Conservation (phyloP, 495 filamentous ascomycete genomes). For the Symbiotaphrina buchneri region DNA sequence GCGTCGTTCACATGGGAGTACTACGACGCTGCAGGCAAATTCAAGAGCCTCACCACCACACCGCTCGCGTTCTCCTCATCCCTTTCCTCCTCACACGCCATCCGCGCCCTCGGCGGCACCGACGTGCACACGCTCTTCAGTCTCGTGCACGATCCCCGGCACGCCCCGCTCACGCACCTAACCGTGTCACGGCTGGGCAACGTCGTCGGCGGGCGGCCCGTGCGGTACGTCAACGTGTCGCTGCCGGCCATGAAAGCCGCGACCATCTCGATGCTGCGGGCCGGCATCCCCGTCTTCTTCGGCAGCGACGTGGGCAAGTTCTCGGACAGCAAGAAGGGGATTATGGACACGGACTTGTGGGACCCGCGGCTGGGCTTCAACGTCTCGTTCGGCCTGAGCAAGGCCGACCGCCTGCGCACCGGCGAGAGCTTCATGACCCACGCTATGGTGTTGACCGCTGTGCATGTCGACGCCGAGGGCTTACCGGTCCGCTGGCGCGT, state of each 20-base stretch:
- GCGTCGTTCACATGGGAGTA: conserved; percentile 58
- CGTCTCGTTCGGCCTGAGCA: conserved; percentile 42
- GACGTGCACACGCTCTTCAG: conserved; percentile 42
- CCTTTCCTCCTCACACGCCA: conserved; percentile 19
- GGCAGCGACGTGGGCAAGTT: conserved; percentile 75
- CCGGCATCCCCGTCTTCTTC: conserved; percentile 66
- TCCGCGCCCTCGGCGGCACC: conserved; percentile 25
- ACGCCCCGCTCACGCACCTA: conserved; percentile 42
- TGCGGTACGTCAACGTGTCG: conserved; percentile 59
- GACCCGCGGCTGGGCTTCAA: conserved; percentile 68
- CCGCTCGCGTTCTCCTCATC: conserved; percentile 44
- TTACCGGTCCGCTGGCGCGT: conserved; percentile 56
- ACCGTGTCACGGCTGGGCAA: conserved; percentile 64
- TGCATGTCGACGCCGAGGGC: conserved; percentile 44
- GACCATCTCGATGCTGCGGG: conserved; percentile 51
- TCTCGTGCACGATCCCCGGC: conserved; percentile 65
- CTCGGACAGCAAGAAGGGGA: conserved; percentile 34
- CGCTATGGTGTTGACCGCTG: conserved; percentile 74
- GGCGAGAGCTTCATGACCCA: conserved; percentile 70
- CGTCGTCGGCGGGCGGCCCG: conserved; percentile 40
- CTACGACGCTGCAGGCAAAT: conserved; percentile 39
- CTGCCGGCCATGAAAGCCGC: conserved; percentile 36
- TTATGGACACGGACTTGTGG: conserved; percentile 52
- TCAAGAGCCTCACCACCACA: conserved; percentile 30
- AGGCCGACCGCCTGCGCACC: conserved; percentile 43